These are phyloP conservation scores for Colletotrichum truncatum DNA, from an alignment of 2,329 filamentous ascomycete genomes.

Conservation along the genomic window DNA sequence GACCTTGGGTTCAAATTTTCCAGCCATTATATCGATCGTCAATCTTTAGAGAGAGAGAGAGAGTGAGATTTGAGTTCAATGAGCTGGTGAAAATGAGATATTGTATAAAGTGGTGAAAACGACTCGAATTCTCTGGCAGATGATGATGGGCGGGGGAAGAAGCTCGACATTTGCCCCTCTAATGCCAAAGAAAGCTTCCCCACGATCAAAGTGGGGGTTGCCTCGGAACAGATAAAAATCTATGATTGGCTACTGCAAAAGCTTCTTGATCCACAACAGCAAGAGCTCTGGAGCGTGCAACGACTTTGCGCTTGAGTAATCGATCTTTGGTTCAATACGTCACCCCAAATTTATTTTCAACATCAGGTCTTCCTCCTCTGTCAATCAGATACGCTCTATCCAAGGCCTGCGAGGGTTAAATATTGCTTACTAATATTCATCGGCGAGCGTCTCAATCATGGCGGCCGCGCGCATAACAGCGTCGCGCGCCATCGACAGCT, in stretches of 20 bases:
- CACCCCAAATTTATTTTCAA: neutral
- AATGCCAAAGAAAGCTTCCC: conserved; percentile 23
- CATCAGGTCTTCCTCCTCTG: too few relatives aligned
- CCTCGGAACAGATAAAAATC: conserved; percentile 3
- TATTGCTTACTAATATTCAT: too few relatives aligned
- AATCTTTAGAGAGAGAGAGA: neutral
- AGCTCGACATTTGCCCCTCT: conserved; percentile 27
- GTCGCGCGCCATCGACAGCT: conserved; percentile 7
- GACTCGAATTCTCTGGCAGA: neutral
- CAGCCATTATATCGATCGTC: conserved; percentile 58
- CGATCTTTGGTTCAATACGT: conserved; percentile 17
- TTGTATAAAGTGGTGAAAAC: neutral
- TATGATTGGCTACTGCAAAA: conserved; percentile 12
- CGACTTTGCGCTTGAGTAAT: neutral
- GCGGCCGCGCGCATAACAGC: conserved; percentile 25
- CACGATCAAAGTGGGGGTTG: conserved; percentile 24
- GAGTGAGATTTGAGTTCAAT: neutral
- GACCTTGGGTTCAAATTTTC: conserved; percentile 81
- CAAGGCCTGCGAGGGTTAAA: too few relatives aligned
- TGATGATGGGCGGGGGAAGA: conserved; percentile 21
- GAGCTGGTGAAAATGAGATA: neutral
- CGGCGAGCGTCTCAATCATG: too few relatives aligned
- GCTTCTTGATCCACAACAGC: conserved; percentile 4
- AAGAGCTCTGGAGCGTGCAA: conserved; percentile 11
- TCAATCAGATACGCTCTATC: too few relatives aligned